Evolutionary conservation across 2,329 filamentous ascomycete species (phyloP).

Genomic region (Claviceps spartinae): DNA sequence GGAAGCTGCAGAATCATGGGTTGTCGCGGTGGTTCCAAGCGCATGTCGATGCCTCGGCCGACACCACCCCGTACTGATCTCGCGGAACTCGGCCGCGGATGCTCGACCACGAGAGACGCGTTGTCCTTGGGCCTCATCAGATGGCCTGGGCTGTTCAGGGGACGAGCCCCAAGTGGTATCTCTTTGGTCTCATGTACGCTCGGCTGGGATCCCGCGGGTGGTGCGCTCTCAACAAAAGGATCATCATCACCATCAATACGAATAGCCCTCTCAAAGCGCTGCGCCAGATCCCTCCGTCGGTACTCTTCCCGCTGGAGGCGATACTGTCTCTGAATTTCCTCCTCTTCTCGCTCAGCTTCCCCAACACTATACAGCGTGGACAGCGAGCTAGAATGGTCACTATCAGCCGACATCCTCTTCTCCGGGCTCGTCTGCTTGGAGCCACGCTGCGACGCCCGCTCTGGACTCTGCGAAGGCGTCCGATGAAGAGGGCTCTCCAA

Average conservation of each 20-base stretch:
- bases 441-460: conserved; percentile 11
- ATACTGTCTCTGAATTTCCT: conserved; percentile 4
- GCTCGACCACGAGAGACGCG: not conserved
- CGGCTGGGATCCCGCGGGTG: not conserved
- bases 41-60: not conserved
- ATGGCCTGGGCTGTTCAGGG: conserved; percentile 9
- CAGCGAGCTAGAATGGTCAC: conserved; percentile 36
- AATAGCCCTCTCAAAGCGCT: not conserved
- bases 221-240: conserved; percentile 18
- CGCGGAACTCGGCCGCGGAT: not conserved
- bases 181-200: conserved; percentile 1
- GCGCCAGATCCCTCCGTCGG: not conserved
- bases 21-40: not conserved
- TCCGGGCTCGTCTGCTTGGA: conserved; percentile 6
- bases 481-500: conserved; percentile 5
- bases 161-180: conserved; percentile 7
- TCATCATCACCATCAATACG: conserved; percentile 10
- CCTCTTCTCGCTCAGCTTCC: conserved; percentile 26
- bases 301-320: not conserved
- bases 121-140: conserved; percentile 1
- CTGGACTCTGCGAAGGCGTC: conserved; percentile 9
- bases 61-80: not conserved
- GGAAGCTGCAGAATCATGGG: conserved; percentile 3
- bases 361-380: conserved; percentile 45
- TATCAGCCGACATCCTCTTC: conserved; percentile 23